Conservation (phyloP, 2,329 filamentous ascomycete genomes). For the Apiospora koreana region DNA sequence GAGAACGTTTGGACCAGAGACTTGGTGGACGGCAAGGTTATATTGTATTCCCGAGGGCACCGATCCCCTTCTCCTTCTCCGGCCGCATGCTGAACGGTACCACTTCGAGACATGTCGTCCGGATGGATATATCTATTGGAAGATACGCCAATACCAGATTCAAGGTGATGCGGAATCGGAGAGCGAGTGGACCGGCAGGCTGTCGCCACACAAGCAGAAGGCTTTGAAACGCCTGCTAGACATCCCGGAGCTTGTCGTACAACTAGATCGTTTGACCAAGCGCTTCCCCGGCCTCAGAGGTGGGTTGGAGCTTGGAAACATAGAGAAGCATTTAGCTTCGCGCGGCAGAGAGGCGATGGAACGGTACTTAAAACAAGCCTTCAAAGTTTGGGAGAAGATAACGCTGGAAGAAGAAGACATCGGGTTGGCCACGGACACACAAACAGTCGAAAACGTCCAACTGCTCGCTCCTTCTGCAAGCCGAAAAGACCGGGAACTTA, state of each 20-base stretch:
- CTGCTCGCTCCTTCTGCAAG: not conserved
- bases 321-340: not conserved
- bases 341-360: not conserved
- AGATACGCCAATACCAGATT: not conserved
- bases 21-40: slow-evolving; percentile 10
- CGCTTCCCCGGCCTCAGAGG: not conserved
- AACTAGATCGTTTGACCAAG: not conserved
- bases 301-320: not conserved
- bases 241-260: not conserved
- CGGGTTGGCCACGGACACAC: not conserved
- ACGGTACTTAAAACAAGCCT: not conserved
- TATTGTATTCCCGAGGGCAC: not conserved
- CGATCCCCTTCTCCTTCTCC: not conserved
- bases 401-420: not conserved
- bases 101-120: not conserved
- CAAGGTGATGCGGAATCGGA: not conserved
- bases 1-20: slow-evolving; percentile 2
- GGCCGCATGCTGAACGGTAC: not conserved
- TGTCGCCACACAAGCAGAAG: not conserved
- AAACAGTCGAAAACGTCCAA: not conserved
- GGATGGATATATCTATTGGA: not conserved
- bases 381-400: not conserved
- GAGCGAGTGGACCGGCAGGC: not conserved
- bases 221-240: not conserved
- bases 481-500: not conserved